phyloP scores from a whole-genome alignment of 257 asterid species.

The Solanum ossicruentum region DNA sequence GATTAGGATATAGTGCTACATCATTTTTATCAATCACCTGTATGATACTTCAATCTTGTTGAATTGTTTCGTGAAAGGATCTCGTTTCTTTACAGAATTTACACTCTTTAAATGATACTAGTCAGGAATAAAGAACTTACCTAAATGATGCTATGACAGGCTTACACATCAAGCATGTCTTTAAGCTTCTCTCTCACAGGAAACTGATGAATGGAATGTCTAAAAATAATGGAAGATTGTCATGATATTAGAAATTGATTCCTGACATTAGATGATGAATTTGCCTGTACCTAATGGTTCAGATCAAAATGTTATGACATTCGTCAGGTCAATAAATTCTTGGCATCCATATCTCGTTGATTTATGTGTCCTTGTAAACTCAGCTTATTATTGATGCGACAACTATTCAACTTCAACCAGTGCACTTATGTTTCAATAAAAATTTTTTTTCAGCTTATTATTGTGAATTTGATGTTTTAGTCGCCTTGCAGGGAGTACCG shows the following conservation, averaged over 20 bases:
- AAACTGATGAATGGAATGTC: not conserved
- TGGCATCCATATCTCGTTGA: not conserved
- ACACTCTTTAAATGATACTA: not conserved
- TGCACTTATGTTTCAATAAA: not conserved
- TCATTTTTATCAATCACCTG: not conserved
- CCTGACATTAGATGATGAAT: not conserved
- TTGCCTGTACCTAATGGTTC: not conserved
- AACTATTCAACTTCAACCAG: not conserved
- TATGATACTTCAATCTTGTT: not conserved
- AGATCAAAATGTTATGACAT: not conserved
- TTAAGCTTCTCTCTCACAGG: not conserved
- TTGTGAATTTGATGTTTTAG: not conserved
- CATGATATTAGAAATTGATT: not conserved
- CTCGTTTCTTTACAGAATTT: not conserved
- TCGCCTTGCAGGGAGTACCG: slow-evolving; percentile 57
- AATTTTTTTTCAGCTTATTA: not conserved
- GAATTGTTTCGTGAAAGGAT: not conserved
- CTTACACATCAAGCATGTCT: not conserved
- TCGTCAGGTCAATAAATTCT: not conserved
- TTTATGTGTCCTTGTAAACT: not conserved
- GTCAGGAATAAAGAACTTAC: not conserved
- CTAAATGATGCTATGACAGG: not conserved
- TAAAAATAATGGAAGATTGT: not conserved
- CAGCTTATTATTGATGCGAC: not conserved
- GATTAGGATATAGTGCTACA: not conserved